These are phyloP conservation scores for Sanguinoderma infundibulare DNA, from an alignment of 1,284 basidiomycete species.

Conservation along the genomic window DNA sequence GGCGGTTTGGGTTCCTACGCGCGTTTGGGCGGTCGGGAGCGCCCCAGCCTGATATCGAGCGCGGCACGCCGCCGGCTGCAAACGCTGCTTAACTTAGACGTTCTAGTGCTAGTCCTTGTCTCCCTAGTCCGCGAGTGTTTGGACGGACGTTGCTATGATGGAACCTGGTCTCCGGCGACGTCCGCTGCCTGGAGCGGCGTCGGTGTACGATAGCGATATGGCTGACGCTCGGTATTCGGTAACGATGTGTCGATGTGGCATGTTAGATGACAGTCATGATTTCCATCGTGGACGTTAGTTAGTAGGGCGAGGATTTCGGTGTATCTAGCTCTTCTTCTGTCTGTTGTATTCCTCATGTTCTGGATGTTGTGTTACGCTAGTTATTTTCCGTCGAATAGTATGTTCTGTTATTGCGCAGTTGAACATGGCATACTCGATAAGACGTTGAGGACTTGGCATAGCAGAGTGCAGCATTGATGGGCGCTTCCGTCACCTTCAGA, in stretches of 20 bases:
- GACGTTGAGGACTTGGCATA: not conserved
- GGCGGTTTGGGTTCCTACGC: constrained; percentile 39
- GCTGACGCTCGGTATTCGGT: no score
- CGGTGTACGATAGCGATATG: not conserved
- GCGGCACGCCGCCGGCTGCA: constrained; percentile 30
- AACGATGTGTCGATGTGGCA: not conserved
- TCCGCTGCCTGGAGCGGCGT: not conserved
- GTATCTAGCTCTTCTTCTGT: not conserved
- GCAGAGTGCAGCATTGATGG: not conserved
- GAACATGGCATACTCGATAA: no score
- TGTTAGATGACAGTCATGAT: no score
- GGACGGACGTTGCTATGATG: not conserved
- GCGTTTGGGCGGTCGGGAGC: constrained; percentile 29
- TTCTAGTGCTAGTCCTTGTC: not conserved
- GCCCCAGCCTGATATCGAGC: constrained; percentile 43
- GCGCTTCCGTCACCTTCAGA: not conserved
- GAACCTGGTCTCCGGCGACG: no score
- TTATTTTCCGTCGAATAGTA: not conserved
- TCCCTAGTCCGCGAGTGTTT: not conserved
- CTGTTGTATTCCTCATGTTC: not conserved
- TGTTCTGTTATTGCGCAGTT: not conserved
- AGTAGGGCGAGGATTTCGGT: not conserved
- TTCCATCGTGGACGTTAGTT: no score
- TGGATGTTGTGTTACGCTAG: not conserved
- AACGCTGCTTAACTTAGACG: constrained; percentile 8